phyloP scores from a whole-genome alignment of 2,329 filamentous ascomycete species.

The Stagonosporopsis cucurbitacearum region DNA sequence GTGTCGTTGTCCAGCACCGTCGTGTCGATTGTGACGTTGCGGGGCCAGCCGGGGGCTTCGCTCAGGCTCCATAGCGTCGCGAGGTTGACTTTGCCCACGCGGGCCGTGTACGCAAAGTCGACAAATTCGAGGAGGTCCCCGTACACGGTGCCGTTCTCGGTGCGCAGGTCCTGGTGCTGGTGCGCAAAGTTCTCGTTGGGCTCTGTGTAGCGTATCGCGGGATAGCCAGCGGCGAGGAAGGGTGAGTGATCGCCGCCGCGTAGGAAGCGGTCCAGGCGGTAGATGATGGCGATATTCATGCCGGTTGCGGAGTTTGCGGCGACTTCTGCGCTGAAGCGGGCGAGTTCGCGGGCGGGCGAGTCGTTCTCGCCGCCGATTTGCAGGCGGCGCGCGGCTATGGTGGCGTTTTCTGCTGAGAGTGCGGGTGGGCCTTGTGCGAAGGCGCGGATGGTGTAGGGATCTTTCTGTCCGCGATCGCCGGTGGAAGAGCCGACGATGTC shows the following conservation, averaged over 20 bases:
- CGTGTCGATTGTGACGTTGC: conserved; percentile 59
- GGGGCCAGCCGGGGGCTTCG: conserved; percentile 58
- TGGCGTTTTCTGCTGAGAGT: conserved; percentile 49
- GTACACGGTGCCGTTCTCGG: conserved; percentile 59
- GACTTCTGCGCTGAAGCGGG: conserved; percentile 62
- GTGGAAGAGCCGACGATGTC: conserved; percentile 63
- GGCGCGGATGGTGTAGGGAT: conserved; percentile 61
- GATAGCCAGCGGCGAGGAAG: conserved; percentile 63
- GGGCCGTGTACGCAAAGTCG: conserved; percentile 62
- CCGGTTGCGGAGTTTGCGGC: conserved; percentile 58
- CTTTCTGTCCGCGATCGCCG: conserved; percentile 54
- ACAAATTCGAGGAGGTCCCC: conserved; percentile 64
- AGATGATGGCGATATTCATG: conserved; percentile 64
- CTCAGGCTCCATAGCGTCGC: conserved; percentile 63
- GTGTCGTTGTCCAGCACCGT: conserved; percentile 58
- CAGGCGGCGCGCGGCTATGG: conserved; percentile 49
- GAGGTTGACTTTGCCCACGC: conserved; percentile 62
- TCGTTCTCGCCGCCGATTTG: conserved; percentile 59
- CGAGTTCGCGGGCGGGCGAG: conserved; percentile 61
- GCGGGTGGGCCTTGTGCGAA: conserved; percentile 60
- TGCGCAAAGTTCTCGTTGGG: conserved; percentile 64
- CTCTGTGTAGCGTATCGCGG: conserved; percentile 64
- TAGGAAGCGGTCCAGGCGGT: conserved; percentile 63
- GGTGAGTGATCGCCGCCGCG: conserved; percentile 63
- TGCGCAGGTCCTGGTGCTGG: conserved; percentile 63